Conservation (phyloP, 2,329 filamentous ascomycete genomes). For the Botrytis elliptica region DNA sequence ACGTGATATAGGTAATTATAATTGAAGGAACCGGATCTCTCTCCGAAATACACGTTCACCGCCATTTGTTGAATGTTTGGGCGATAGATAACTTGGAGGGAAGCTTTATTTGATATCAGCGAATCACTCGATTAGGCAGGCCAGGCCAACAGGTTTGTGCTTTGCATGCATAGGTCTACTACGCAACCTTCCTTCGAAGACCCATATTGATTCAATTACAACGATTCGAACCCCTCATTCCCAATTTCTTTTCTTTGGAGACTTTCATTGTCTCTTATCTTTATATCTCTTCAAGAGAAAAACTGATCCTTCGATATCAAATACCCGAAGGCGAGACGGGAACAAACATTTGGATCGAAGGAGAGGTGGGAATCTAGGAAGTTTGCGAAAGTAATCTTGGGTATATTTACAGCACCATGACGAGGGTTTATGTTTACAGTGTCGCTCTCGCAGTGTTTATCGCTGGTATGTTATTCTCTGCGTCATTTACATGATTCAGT, state of each 20-base stretch:
- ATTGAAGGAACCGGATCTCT: neutral
- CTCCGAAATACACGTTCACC: neutral
- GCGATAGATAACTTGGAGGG: neutral
- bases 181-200: neutral
- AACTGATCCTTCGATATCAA: neutral
- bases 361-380: slow-evolving; percentile 21
- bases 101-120: neutral
- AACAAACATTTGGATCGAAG: slow-evolving; percentile 20
- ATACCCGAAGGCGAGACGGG: slow-evolving; percentile 12
- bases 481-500: neutral
- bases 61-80: neutral
- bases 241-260: neutral
- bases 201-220: neutral
- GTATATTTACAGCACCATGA: slow-evolving; percentile 39
- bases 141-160: neutral
- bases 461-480: slow-evolving; percentile 42
- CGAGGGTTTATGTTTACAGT: slow-evolving; percentile 45
- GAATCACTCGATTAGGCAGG: slow-evolving; percentile 4
- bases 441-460: slow-evolving; percentile 45
- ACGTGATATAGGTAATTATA: neutral
- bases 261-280: neutral
- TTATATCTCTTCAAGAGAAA: neutral
- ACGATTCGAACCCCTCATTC: slow-evolving; percentile 1
- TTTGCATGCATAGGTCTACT: neutral
- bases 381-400: slow-evolving; percentile 5